Base-by-base conservation (phyloP, 805 yeast species). In the Pichia exigua region DNA sequence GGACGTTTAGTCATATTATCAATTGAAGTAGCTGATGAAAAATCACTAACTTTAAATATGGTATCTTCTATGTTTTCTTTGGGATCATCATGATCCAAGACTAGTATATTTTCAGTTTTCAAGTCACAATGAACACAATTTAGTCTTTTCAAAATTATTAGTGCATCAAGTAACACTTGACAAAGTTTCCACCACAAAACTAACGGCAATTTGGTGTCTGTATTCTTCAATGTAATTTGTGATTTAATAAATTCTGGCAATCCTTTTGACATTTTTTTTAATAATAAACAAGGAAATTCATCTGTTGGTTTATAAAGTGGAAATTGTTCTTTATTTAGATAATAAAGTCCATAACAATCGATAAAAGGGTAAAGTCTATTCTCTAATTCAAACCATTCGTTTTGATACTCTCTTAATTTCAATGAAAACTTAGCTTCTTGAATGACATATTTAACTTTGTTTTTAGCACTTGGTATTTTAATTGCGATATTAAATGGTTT, bases 101-200 rank as follows among this genome's bases (percentile, higher is more conserved):
- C 63, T 52, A 76, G 59, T 10, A 77, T 59, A 57, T 77, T 77
- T 44, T 72, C 72, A 18, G 78, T 68, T 59, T 77, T 77, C 54
- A 75, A 57, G 57, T 77, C 82, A 56, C 78, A 70, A 54, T 77
- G 81, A 17, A 77, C 72, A 27, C 70, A 55, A 5, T 63, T 57
- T 24, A 68, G 50, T 3, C 59, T 57, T 42, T 55, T 54, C 24
- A 73, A 48, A 1, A 66, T 56, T 1, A 45, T 27, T 3, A 72
- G 54, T 5, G 64, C 62, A 45, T 58, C 52, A 1, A 68, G 18
- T 20, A 72, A 55, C 9, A 63, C 56, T 12, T 53, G 53, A 3
- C 65, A 63, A 6, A 73, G 53, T 27, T 50, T 51, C 69, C 70
- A 70, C 73, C 73, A 73, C 13, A 51, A 43, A 1, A 51, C 42